A percentile compares a stretch with the other conserved stretches of the same genome.
phyloP scores from a whole-genome alignment of 495 filamentous ascomycete genomes.

The Penicillium dipodomyicola region DNA sequence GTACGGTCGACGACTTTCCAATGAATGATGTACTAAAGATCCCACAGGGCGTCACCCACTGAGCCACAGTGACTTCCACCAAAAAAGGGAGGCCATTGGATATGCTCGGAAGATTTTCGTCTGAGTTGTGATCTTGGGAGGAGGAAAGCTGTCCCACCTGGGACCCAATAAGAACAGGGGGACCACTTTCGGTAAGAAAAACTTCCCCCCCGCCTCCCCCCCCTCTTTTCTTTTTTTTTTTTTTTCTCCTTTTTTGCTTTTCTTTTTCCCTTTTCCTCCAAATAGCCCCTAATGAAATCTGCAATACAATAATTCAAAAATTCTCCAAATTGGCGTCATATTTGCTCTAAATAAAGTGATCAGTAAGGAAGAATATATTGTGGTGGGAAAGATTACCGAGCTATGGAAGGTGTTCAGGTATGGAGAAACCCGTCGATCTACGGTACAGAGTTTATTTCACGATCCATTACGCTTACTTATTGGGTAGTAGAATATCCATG shows the following conservation, averaged over 20 bases:
- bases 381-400: conserved; percentile 1
- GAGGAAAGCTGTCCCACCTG: conserved; percentile 24
- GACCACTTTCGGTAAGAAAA: conserved; percentile 14
- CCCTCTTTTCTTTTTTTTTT: conserved; percentile 8
- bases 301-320: too few species aligned
- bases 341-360: conserved; percentile 15
- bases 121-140: conserved; percentile 5
- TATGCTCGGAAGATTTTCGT: conserved; percentile 24
- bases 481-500: too few species aligned
- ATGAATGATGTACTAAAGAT: conserved; percentile 17
- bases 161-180: conserved; percentile 25
- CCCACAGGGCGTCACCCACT: conserved; percentile 18
- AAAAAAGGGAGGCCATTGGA: background rate
- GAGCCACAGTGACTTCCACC: conserved; percentile 21
- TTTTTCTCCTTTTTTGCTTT: too few species aligned
- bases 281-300: background rate
- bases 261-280: conserved; percentile 6
- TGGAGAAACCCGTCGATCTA: too few species aligned
- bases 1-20: conserved; percentile 30
- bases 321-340: background rate
- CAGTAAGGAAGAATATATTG: conserved; percentile 14
- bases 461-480: too few species aligned
- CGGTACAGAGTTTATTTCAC: too few species aligned
- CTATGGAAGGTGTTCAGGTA: background rate
- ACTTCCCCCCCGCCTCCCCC: too few species aligned